Percentiles rank a stretch among this genome's conserved stretches.
phyloP scores from a whole-genome alignment of 2,329 filamentous ascomycete species.

The Phaeosphaeriaceae sp. region DNA sequence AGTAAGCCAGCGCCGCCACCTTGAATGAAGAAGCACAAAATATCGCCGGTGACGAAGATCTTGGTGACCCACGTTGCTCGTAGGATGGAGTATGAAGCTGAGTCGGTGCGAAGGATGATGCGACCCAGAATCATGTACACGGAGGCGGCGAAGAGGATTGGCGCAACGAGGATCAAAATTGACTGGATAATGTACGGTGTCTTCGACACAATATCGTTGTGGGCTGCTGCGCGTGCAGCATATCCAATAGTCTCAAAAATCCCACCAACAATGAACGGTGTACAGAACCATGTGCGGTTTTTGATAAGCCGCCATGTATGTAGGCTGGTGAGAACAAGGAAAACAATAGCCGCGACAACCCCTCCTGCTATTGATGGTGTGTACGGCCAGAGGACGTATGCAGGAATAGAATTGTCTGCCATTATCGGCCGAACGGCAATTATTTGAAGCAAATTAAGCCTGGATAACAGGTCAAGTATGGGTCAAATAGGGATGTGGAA shows the following conservation, averaged over 20 bases:
- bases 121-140: constrained; percentile 57
- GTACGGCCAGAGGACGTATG: constrained; percentile 48
- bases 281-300: constrained; percentile 59
- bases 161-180: constrained; percentile 51
- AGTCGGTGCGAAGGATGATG: constrained; percentile 51
- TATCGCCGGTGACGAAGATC: constrained; percentile 62
- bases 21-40: constrained; percentile 61
- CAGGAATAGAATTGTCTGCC: constrained; percentile 21
- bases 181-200: constrained; percentile 50
- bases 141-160: constrained; percentile 55
- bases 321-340: constrained; percentile 50
- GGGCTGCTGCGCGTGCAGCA: constrained; percentile 32
- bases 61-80: constrained; percentile 57
- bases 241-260: constrained; percentile 53
- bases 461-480: too few species aligned
- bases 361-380: constrained; percentile 56
- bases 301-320: constrained; percentile 55
- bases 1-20: constrained; percentile 56
- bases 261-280: constrained; percentile 57
- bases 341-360: constrained; percentile 57
- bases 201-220: constrained; percentile 39
- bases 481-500: too few species aligned
- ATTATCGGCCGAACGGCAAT: constrained; percentile 9
- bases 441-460: too few species aligned
- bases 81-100: constrained; percentile 53